Conservation (phyloP, 306 rosid species). For the Fragaria vesca region DNA sequence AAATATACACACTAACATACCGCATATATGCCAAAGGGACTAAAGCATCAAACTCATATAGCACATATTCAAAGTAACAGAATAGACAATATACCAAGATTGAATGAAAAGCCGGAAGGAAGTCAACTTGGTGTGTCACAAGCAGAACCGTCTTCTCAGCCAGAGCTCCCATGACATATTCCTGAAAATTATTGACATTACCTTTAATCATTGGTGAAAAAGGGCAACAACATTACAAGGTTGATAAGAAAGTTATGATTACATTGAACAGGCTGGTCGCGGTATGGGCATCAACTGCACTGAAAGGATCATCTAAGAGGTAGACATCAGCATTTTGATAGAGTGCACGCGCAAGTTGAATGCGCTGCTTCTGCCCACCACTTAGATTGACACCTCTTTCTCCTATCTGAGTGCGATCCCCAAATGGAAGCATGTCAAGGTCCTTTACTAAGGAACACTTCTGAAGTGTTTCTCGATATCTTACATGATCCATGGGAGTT, state of each 20-base stretch:
- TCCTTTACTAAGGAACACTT: slow-evolving; percentile 51
- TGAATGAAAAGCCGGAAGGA: slow-evolving; percentile 42
- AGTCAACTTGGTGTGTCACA: slow-evolving; percentile 59
- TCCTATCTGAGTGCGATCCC: slow-evolving; percentile 53
- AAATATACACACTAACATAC: background rate
- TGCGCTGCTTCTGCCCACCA: slow-evolving; percentile 48
- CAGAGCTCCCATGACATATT: slow-evolving; percentile 48
- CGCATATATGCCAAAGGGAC: background rate
- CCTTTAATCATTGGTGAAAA: background rate
- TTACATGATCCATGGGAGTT: slow-evolving; percentile 37
- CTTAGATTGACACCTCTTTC: slow-evolving; percentile 58
- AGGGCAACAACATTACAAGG: background rate
- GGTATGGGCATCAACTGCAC: slow-evolving; percentile 68
- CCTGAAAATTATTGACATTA: slow-evolving; percentile 22
- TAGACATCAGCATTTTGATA: slow-evolving; percentile 52
- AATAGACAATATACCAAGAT: slow-evolving; percentile 33
- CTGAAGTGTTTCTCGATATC: slow-evolving; percentile 44
- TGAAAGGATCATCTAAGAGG: slow-evolving; percentile 61
- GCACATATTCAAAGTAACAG: background rate
- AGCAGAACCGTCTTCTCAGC: slow-evolving; percentile 42
- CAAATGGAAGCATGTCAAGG: slow-evolving; percentile 50
- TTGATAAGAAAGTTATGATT: slow-evolving; percentile 2
- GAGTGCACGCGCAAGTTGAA: slow-evolving; percentile 49
- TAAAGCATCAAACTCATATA: background rate
- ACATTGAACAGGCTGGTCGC: slow-evolving; percentile 46